Percentiles rank a stretch among this genome's conserved stretches.
Evolutionary conservation across 176 grass and related monocot species (phyloP).

Genomic region (Poa annua): DNA sequence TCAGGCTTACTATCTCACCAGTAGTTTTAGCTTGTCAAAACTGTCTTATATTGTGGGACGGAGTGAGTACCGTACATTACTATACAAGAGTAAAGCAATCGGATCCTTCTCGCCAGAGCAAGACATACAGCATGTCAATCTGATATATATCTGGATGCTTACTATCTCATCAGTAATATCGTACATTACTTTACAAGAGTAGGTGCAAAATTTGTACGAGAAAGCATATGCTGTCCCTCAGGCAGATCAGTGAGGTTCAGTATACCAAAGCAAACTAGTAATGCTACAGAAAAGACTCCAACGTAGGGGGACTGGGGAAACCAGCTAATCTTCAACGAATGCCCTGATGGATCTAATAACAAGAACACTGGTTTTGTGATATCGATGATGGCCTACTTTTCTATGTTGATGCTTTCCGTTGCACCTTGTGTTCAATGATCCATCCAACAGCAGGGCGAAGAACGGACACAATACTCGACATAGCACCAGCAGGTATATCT

Average conservation of each 20-base stretch:
- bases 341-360: conserved; percentile 27
- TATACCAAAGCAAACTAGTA: conserved; percentile 22
- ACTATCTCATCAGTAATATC: conserved; percentile 36
- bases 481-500: conserved; percentile 30
- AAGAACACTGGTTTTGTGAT: conserved; percentile 12
- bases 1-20: background rate
- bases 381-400: background rate
- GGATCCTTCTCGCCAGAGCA: background rate
- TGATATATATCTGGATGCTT: conserved; percentile 10
- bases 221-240: conserved; percentile 1
- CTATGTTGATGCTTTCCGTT: background rate
- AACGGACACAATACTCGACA: background rate
- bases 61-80: background rate
- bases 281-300: conserved; percentile 10
- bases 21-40: no score
- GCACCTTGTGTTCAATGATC: background rate
- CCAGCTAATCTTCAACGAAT: conserved; percentile 34
- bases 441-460: conserved; percentile 33
- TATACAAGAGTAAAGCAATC: background rate
- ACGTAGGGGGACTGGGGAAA: background rate
- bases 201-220: conserved; percentile 36
- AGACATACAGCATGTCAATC: background rate
- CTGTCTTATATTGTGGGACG: no score
- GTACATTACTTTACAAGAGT: conserved; percentile 47
- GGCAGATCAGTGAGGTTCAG: background rate